A percentile compares a stretch with the other conserved stretches of the same genome.
These are phyloP conservation scores for Graphium sp. DNA, from an alignment of 2,329 filamentous ascomycete genomes.

Conservation along the genomic window DNA sequence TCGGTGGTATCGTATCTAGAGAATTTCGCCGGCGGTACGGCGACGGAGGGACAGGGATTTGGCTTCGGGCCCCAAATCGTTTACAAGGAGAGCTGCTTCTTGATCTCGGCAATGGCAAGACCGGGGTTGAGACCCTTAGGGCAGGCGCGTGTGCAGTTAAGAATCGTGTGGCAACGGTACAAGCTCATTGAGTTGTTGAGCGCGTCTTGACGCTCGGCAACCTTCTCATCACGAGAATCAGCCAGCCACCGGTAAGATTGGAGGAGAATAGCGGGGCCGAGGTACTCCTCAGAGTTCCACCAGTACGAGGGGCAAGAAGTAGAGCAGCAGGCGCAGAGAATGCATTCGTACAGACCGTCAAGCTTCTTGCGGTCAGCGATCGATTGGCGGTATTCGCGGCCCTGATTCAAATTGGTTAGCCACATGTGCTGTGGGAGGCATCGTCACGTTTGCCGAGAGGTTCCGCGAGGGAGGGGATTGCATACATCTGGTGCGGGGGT, in stretches of 20 bases:
- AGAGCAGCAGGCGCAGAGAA: conserved; percentile 97
- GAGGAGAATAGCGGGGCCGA: conserved; percentile 87
- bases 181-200: conserved; percentile 98
- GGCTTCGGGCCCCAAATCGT: no score
- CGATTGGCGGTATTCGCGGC: conserved; percentile 80
- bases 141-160: conserved; percentile 96
- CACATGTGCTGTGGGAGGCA: not conserved
- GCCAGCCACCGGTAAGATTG: conserved; percentile 97
- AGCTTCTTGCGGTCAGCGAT: conserved; percentile 92
- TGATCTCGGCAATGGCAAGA: conserved; percentile 90
- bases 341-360: conserved; percentile 96
- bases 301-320: conserved; percentile 99
- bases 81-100: conserved; percentile 77
- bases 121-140: conserved; percentile 97
- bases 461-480: conserved; percentile 8
- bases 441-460: not conserved
- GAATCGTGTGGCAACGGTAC: conserved; percentile 97
- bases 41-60: no score
- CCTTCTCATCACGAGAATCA: conserved; percentile 87
- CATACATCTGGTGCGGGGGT: conserved; percentile 70
- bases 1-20: no score
- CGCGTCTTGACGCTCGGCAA: conserved; percentile 69
- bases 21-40: no score
- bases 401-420: conserved; percentile 30
- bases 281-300: conserved; percentile 99